Evolutionary conservation across 306 rosid species (phyloP), one percentile per base, ranked within the genome.

Genomic region (Cucurbita argyrosperma): DNA sequence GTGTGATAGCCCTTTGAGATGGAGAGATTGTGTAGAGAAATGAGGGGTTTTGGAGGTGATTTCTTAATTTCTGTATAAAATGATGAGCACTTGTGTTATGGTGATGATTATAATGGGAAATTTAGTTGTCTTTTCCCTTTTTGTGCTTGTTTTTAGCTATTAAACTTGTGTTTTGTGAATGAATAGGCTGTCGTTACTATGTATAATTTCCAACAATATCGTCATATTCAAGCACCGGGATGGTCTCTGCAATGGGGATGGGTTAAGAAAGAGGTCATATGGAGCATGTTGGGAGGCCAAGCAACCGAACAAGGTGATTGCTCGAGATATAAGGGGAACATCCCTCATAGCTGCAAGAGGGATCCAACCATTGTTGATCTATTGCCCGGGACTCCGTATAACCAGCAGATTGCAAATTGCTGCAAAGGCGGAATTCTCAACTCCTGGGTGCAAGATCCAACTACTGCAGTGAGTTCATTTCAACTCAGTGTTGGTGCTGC

Each of bases 241-340:
- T 92, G 98, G 98, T 66, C 80, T 1, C 74, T 92, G 11, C 90
- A 85, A 46, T 92, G 98, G 98, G 79, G 87, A 51, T 92, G 98
- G 98, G 85, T 87, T 13, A 90, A 90, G 86, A 90, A 86, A 80
- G 98, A 92, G 85, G 79, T 92, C 51, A 88, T 92, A 76, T 92
- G 98, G 98, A 58, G 8, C 79, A 87, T 88, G 90, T 8, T 81
- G 49, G 98, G 98, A 51, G 91, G 84, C 54, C 91, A 92, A 72
- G 26, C 93, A 56, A 92, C 93, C 7, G 96, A 90, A 46, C 96
- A 92, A 83, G 98, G 98, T 30, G 98, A 92, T 78, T 92, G 98
- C 77, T 92, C 98, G 38, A 86, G 80, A 62, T 90, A 47, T 54
- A 92, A 87, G 57, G 83, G 71, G 8, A 80, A 6, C 69, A 38